Base-by-base conservation (phyloP, 345 rosid species). In the Moringa oleifera region DNA sequence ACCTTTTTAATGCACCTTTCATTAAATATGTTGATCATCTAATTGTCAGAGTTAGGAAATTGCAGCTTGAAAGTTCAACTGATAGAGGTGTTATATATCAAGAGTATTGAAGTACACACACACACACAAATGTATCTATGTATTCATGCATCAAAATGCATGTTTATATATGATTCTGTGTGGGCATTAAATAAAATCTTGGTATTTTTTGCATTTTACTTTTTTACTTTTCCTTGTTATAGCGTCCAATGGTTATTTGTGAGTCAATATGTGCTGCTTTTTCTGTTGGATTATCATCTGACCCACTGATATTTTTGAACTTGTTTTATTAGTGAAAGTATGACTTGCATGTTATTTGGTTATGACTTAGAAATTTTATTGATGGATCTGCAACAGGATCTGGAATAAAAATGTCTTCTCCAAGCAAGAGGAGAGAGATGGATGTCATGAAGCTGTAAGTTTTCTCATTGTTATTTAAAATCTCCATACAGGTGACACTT, bases 381-480 rank as follows among this genome's bases (percentile, higher is more conserved):
- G 16, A 7, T 41, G 47, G 13, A 41, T 41, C 12, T 41, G 12
- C 47, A 9, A 11, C 6, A 11, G 47, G 47, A 41, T 41, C 47
- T 41, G 47, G 47, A 41, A 41, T 41, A 8, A 46, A 46, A 23
- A 68, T 68, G 65, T 61, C 71, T 45, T 60, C 71, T 20, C 71
- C 66, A 22, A 68, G 66, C 71, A 68, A 68, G 63, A 68, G 61
- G 55, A 55, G 71, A 68, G 66, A 68, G 57, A 68, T 68, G 71
- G 71, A 68, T 68, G 71, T 68, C 36, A 68, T 61, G 66, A 68
- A 68, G 71, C 51, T 68, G 65, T 59, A 60, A 61, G 71, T 55
- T 68, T 58, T 52, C 51, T 58, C 28, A 18, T 21, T 13, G 28
- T 25, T 66, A 36, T 51, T 66, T 18, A 51, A n/a, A 19, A 53